A percentile compares a stretch with the other conserved stretches of the same genome.
Conservation (phyloP, 495 filamentous ascomycete genomes). For the Letharia columbiana region DNA sequence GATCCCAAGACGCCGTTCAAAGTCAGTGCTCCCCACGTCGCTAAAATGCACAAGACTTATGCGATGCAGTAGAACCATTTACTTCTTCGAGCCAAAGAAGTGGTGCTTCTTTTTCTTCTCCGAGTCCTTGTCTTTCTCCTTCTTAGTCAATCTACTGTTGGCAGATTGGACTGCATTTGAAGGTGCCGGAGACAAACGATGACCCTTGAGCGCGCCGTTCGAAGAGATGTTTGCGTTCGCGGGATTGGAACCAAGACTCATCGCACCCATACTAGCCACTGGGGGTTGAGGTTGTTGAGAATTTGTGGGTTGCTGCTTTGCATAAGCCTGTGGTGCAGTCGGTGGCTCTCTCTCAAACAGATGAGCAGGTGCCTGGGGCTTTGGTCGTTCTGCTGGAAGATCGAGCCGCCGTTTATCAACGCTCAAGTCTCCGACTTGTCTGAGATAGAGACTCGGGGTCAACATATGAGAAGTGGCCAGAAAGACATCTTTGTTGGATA, state of each 20-base stretch:
- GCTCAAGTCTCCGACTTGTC: slow-evolving; percentile 72
- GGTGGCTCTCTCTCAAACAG: slow-evolving; percentile 71
- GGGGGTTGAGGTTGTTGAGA: slow-evolving; percentile 39
- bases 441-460: slow-evolving; percentile 67
- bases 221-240: slow-evolving; percentile 28
- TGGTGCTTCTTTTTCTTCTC: slow-evolving; percentile 63
- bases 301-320: slow-evolving; percentile 32
- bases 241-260: slow-evolving; percentile 44
- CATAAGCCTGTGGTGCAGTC: slow-evolving; percentile 30
- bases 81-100: slow-evolving; percentile 64
- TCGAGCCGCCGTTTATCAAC: slow-evolving; percentile 63
- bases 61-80: neutral
- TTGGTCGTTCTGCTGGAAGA: slow-evolving; percentile 72
- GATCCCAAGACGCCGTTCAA: neutral
- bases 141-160: slow-evolving; percentile 30
- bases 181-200: slow-evolving; percentile 12
- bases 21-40: neutral
- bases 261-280: slow-evolving; percentile 46
- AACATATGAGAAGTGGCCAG: slow-evolving; percentile 89
- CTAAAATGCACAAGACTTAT: neutral
- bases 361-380: slow-evolving; percentile 73
- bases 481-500: slow-evolving; percentile 70
- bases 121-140: slow-evolving; percentile 47
- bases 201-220: slow-evolving; percentile 26
- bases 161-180: slow-evolving; percentile 3